Conservation (phyloP, 1,284 basidiomycete genomes). For the Hymenochaete sp. region DNA sequence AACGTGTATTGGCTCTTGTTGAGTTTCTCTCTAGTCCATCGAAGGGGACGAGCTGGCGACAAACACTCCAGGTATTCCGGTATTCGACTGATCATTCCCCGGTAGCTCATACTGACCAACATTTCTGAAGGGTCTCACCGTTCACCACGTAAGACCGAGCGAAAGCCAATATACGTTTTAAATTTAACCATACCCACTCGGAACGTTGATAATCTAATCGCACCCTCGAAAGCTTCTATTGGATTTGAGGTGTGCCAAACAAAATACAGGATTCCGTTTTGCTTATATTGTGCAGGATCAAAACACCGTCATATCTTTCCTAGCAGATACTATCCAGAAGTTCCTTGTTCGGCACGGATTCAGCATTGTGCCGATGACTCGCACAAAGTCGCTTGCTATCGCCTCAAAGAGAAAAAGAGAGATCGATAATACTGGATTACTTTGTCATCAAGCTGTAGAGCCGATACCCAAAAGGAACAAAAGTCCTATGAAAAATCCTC, state of each 20-base stretch:
- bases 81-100: slow-evolving; percentile 25
- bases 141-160: slow-evolving; percentile 69
- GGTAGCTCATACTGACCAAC: slow-evolving; percentile 3
- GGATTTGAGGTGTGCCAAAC: slow-evolving; percentile 55
- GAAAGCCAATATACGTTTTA: slow-evolving; percentile 74
- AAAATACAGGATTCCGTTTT: background rate
- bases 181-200: slow-evolving; percentile 57
- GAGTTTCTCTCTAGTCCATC: no score
- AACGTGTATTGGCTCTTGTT: slow-evolving; percentile 45
- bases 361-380: slow-evolving; percentile 16
- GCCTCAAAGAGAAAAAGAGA: slow-evolving; percentile 31
- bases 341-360: slow-evolving; percentile 67
- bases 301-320: slow-evolving; percentile 41
- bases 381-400: background rate
- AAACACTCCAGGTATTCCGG: slow-evolving; percentile 36
- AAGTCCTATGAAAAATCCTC: background rate
- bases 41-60: no score
- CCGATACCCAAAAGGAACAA: background rate
- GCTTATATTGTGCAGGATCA: slow-evolving; percentile 38
- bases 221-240: slow-evolving; percentile 64
- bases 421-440: slow-evolving; percentile 21
- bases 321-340: slow-evolving; percentile 49
- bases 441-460: background rate
- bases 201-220: slow-evolving; percentile 68
- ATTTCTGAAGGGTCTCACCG: slow-evolving; percentile 42